Base-by-base conservation (phyloP, 2,329 filamentous ascomycete genomes). In the Zasmidium angulare region DNA sequence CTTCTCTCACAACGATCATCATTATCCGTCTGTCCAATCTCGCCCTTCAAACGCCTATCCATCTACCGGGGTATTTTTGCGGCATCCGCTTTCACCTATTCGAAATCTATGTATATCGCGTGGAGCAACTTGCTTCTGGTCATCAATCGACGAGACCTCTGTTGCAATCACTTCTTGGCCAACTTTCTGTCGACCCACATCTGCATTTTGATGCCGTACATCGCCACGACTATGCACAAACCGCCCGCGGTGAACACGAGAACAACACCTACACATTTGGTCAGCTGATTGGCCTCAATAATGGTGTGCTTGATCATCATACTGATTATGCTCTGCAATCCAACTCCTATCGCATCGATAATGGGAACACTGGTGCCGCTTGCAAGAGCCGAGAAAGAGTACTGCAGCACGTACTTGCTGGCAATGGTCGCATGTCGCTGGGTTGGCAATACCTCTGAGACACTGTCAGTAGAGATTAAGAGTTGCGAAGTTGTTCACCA, bases 401-500 rank as follows among this genome's bases (percentile, higher is more conserved):
- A 93, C 14, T 90, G 81, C 53, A 90, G 79, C 68, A 90, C 85
- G 72, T 91, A 93, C 72, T 92, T 93, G 0, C 88, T 88, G 0
- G 89, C 88, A 65, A 66, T 65, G 14, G 91, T 87, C 69, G 92
- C 89, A 2, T 87, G 85, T 36, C 86, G 85, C 23, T 82, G 78
- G 0, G 81, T 80, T 61, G 87, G 88, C 85, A 91, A 89, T 14
- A 92, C 89, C 71, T 93, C 89, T 58, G 52, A 14, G 20, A 7
- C 12, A 19, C 9, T 47, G 48, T 43, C 31, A 26, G 3, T 22
- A 26, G 12, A 10, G 23, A 46, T 24, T 40, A 46, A n/a, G 26
- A 11, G 26, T 29, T 11, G 4, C 26, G 26, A 29, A 29, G 6
- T 29, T 29, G 26, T 11, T 11, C n/a, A 10, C 21, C 9, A 56